Base-by-base conservation (phyloP, 305 asterid species). In the Solanum hybrid region DNA sequence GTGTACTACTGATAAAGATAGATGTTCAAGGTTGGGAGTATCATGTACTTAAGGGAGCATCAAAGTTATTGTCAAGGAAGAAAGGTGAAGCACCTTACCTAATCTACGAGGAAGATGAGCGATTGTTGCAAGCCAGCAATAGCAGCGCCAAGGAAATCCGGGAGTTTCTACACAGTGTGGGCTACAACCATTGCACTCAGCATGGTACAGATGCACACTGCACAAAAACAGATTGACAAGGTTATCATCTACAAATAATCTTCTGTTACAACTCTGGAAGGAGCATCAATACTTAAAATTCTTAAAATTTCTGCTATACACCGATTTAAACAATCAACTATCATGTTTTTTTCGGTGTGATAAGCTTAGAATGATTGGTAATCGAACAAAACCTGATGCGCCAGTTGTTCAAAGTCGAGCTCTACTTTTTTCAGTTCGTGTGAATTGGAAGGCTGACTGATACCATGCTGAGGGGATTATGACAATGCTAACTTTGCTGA, bases 1-100 rank as follows among this genome's bases (percentile, higher is more conserved):
- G 71, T 3, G 98, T 98, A 88, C 94, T 96, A 12, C 89, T 97
- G 87, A 92, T 98, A 89, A 98, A 98, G 90, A 97, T 98, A 90
- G 99, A 97, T 80, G 99, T 97, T 90, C 99, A 97, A 91, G 99
- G 99, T 26, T 98, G 99, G 99, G 99, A 98, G 94, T 93, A 96
- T 92, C 99, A 97, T 73, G 99, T 98, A 18, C 95, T 98, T 3
- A 98, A 94, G 90, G 99, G 99, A 20, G 99, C 99, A 8, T 87
- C 95, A 12, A 98, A 95, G 91, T 87, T 98, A 85, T 90, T 98
- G 51, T 97, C 98, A 1, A 95, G 99, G 90, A 94, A 95, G 91
- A 95, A 94, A 93, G 94, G 96, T 10, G 98, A 96, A 91, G 98
- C 99, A 12, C 99, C 99, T 5, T 97, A 98, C 95, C 91, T 98